Base-by-base conservation (phyloP, 352 stramenopile genomes). In the Hyaloperonospora arabidopsidis region DNA sequence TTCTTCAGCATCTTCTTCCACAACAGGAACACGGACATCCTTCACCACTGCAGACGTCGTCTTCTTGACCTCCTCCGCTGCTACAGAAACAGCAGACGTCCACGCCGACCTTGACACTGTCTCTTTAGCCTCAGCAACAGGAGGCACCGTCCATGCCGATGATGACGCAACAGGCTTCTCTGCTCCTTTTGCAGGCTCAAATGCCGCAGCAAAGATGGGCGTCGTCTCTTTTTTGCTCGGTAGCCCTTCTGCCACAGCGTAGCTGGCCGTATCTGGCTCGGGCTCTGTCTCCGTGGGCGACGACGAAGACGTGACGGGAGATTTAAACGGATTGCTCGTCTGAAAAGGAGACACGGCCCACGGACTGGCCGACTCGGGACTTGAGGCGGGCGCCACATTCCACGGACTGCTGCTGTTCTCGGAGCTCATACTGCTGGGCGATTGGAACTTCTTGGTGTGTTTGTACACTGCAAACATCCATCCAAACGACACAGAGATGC, bases 321-420 rank as follows among this genome's bases (percentile, higher is more conserved):
- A 49, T 38, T 64, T 62, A 51, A 74, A 74, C 5, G 68, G 68
- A 55, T 77, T 70, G 36, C 36, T 72, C 1, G 49, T 74, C 62
- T 77, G 68, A 52, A 74, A 72, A 10, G 65, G 68, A 18, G 62
- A 70, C 18, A 77, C 68, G 19, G 65, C 59, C 68, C 68, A 77
- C 1, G 65, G 65, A 32, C 62, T 77, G 13, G 58, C 49, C 15
- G 61, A 25, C 41, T 67, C 43, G 23, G 64, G 19, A 45, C 49
- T 72, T 15, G 63, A 41, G 47, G 52, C 53, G 19, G 72, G 72
- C 2, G 72, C 54, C 22, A 78, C 51, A 52, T 87, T 87, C 77
- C 77, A 86, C 18, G 74, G 72, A 32, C 25, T 32, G 46, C 65
- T 72, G 38, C 54, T 74, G 48, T 68, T 55, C 34, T 66, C 59